Conservation (phyloP, 805 yeast genomes). For the Saccharomycopsis guyanensis region DNA sequence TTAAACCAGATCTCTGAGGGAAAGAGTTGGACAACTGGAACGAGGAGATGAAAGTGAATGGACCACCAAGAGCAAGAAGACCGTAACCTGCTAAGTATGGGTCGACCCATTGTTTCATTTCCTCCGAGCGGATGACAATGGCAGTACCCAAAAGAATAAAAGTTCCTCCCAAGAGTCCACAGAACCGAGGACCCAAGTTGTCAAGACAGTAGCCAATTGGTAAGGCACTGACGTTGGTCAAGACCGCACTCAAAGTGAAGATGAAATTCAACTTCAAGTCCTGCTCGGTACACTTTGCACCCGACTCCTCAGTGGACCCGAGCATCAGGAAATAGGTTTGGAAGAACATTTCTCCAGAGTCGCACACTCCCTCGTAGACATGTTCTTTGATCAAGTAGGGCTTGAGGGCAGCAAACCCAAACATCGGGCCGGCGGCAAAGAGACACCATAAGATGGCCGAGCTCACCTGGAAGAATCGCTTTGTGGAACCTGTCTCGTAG, state of each 20-base stretch:
- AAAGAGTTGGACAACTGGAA: conserved; percentile 86
- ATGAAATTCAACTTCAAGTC: conserved; percentile 75
- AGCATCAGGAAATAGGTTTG: neutral
- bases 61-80: conserved; percentile 82
- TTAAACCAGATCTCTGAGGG: conserved; percentile 73
- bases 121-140: conserved; percentile 34
- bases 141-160: conserved; percentile 51
- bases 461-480: conserved; percentile 40
- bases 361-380: conserved; percentile 60
- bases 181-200: conserved; percentile 70
- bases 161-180: conserved; percentile 67
- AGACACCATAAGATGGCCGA: conserved; percentile 86
- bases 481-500: conserved; percentile 9
- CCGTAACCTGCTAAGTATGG: conserved; percentile 70
- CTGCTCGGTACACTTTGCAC: conserved; percentile 54
- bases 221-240: conserved; percentile 76
- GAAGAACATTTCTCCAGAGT: neutral
- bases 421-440: conserved; percentile 89
- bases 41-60: conserved; percentile 83
- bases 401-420: conserved; percentile 93
- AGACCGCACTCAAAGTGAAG: conserved; percentile 81
- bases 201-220: conserved; percentile 79
- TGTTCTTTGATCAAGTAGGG: conserved; percentile 74
- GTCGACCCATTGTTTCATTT: conserved; percentile 36
- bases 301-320: neutral